Conservation (phyloP, 345 rosid genomes). For the Euphorbia tirucalli region DNA sequence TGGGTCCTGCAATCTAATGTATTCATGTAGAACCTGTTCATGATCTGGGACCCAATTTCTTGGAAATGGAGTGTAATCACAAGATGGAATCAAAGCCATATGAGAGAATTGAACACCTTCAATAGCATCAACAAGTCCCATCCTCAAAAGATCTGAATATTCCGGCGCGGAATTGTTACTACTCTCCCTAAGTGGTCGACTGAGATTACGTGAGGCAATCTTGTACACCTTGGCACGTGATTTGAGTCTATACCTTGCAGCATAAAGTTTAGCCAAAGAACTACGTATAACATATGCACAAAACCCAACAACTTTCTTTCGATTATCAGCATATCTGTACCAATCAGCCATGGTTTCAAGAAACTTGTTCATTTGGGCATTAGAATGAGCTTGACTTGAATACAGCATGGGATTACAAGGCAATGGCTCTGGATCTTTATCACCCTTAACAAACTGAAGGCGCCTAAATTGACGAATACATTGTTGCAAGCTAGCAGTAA, state of each 20-base stretch:
- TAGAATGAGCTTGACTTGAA: constrained; percentile 94
- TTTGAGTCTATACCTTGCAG: constrained; percentile 90
- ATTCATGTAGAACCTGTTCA: constrained; percentile 72
- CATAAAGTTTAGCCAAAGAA: constrained; percentile 92
- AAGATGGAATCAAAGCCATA: constrained; percentile 86
- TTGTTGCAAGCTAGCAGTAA: constrained; percentile 85
- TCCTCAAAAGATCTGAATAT: constrained; percentile 90
- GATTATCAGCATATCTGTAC: constrained; percentile 89
- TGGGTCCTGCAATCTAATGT: constrained; percentile 76
- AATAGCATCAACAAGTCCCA: constrained; percentile 93
- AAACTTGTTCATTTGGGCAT: constrained; percentile 95
- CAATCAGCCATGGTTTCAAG: constrained; percentile 99
- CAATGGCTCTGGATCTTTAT: constrained; percentile 90
- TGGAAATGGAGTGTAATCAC: constrained; percentile 91
- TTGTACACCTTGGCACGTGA: constrained; percentile 95
- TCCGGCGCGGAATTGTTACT: constrained; percentile 85
- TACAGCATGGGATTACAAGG: constrained; percentile 95
- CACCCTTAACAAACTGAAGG: constrained; percentile 89
- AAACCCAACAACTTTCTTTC: constrained; percentile 90
- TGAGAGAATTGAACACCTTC: constrained; percentile 93
- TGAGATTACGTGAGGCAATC: constrained; percentile 80
- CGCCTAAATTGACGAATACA: constrained; percentile 72
- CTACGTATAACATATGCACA: constrained; percentile 94
- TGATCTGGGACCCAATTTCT: constrained; percentile 87
- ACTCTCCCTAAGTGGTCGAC: constrained; percentile 77